Evolutionary conservation across 2,329 filamentous ascomycete species (phyloP).

Genomic region (Malbranchea zuffiana): DNA sequence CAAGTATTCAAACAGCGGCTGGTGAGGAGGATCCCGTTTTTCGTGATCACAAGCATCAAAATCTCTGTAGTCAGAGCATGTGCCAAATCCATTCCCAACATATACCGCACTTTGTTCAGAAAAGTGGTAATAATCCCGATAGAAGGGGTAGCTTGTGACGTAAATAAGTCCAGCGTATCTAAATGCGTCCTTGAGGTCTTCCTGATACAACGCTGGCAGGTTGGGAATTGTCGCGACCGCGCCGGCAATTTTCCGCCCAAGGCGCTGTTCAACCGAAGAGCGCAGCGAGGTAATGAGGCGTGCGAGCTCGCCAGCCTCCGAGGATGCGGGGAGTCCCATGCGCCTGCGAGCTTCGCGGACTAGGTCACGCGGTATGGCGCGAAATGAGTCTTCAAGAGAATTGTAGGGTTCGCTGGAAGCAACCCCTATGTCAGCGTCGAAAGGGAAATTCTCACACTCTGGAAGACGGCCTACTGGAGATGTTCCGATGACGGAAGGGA

Average conservation of each 20-base stretch:
- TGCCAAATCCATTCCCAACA: conserved; percentile 1
- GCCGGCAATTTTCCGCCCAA: conserved; percentile 1
- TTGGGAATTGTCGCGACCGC: conserved; percentile 1
- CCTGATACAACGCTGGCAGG: neutral
- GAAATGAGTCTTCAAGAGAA: conserved; percentile 1
- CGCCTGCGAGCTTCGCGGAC: conserved; percentile 1
- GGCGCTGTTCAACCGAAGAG: too few species aligned
- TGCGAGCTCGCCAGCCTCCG: neutral
- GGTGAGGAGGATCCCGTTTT: neutral
- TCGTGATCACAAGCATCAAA: neutral
- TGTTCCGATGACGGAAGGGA: conserved; percentile 1
- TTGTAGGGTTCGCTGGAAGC: conserved; percentile 2
- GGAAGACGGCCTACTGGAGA: conserved; percentile 2
- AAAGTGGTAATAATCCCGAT: neutral
- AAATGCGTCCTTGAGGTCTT: conserved; percentile 1
- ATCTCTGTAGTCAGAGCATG: conserved; percentile 1
- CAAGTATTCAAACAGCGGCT: neutral
- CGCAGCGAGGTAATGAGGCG: conserved; percentile 1
- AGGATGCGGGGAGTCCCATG: too few species aligned
- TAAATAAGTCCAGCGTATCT: neutral
- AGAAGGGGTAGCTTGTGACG: conserved; percentile 1
- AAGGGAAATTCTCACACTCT: neutral
- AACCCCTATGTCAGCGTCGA: conserved; percentile 1
- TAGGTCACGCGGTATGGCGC: neutral
- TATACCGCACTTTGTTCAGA: neutral